Evolutionary conservation across 2,329 filamentous ascomycete genomes (phyloP), one percentile per base, ranked within the genome.

Genomic region (Cercospora canescens): DNA sequence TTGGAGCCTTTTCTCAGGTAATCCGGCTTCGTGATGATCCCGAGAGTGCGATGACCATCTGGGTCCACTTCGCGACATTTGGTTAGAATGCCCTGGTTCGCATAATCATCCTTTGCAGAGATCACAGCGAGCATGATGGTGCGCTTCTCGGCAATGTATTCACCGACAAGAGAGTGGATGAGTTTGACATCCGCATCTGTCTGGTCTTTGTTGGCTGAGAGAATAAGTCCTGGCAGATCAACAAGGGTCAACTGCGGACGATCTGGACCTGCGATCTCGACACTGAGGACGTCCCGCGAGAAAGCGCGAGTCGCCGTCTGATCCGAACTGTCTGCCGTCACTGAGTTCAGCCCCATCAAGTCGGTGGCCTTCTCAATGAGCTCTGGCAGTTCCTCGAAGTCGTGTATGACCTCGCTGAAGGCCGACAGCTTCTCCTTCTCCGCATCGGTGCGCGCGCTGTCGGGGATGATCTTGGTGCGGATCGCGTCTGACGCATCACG

Each of bases 11-110:
- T 60, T 0, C 70, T 71, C 0, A 84, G 73, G 3, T 76, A 73
- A 66, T 88, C 86, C 0, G 84, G 83, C 70, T 88, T 88, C 0
- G 86, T 89, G 62, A 89, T 82, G 63, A 89, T 82, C 0, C 86
- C 84, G 0, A 88, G 75, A 0, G 86, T 88, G 1, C 86, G 81
- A 2, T 75, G 67, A 14, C 79, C 78, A 0, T 78, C 69, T 1
- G 77, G 76, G 67, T 88, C 85, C 32, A 86, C 81, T 48, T 77
- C 70, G 18, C 79, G 76, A 2, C 80, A 81, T 12, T 81, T 83
- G 12, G 84, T 80, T 0, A 87, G 76, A 4, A 91, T 83, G 9
- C 82, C 78, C 70, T 91, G 88, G 34, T 87, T 85, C 6, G 85
- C 85, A 69, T 82, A 80, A 48, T 87, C 81, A 14, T 77, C 78